These are phyloP conservation scores for Syzygium grande DNA, from an alignment of 345 rosid genomes.

Conservation along the genomic window DNA sequence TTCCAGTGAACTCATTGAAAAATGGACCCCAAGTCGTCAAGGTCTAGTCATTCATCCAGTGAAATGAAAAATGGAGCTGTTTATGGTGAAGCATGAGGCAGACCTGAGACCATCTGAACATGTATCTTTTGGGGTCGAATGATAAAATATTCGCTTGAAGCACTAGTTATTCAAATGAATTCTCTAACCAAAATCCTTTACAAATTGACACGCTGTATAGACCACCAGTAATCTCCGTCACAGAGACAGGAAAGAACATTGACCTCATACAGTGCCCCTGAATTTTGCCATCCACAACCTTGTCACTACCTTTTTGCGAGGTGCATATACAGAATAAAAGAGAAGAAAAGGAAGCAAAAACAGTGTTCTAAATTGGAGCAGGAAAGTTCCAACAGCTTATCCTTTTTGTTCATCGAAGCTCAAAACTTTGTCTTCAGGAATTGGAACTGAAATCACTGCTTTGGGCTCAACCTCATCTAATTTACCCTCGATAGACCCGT, in stretches of 20 bases:
- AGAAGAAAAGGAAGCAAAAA: not conserved
- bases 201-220: not conserved
- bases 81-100: not conserved
- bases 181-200: not conserved
- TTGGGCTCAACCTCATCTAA: not conserved
- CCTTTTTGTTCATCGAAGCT: not conserved
- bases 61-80: not conserved
- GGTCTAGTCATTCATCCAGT: not conserved
- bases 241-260: not conserved
- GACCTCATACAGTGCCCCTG: not conserved
- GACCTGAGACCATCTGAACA: not conserved
- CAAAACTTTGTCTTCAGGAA: not conserved
- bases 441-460: not conserved
- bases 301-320: not conserved
- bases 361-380: not conserved
- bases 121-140: not conserved
- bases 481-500: not conserved
- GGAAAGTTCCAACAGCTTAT: not conserved
- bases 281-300: not conserved
- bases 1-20: too few relatives aligned
- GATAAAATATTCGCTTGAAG: not conserved
- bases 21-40: not conserved
- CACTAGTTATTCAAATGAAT: not conserved
- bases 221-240: not conserved
- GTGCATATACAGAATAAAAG: not conserved